Evolutionary conservation across 495 filamentous ascomycete genomes (phyloP).

Genomic region (Aspergillus ellipticus): DNA sequence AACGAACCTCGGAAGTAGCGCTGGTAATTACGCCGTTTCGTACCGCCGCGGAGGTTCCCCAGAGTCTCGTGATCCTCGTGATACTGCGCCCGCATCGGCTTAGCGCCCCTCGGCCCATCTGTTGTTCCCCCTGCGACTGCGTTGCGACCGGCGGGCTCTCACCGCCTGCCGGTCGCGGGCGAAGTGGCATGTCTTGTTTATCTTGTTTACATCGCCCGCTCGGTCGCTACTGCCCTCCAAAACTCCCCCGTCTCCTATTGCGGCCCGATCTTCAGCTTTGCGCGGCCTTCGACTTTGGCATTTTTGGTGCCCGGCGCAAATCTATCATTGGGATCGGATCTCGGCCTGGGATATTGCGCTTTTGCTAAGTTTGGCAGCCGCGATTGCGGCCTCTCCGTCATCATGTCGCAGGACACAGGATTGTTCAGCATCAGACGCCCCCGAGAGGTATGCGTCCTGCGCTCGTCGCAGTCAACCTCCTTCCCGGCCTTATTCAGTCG

Average conservation of each 20-base stretch:
- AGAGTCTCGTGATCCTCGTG: conserved; percentile 38
- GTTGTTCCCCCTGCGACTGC: conserved; percentile 19
- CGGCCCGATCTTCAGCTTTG: not conserved
- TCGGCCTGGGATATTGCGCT: not conserved
- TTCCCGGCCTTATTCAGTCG: not conserved
- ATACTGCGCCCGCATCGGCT: not conserved
- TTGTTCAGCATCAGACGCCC: conserved; percentile 71
- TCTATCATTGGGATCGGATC: not conserved
- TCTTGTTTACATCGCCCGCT: conserved; percentile 24
- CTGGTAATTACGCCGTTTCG: conserved; percentile 6
- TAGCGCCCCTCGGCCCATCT: not conserved
- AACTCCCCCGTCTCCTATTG: conserved; percentile 1
- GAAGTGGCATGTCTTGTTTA: conserved; percentile 22
- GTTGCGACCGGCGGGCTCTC: too few species aligned
- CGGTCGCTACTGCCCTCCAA: conserved; percentile 5
- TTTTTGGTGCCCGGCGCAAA: conserved; percentile 1
- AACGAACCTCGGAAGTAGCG: conserved; percentile 39
- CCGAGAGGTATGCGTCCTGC: conserved; percentile 56
- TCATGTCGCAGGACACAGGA: conserved; percentile 73
- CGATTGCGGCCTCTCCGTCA: conserved; percentile 34
- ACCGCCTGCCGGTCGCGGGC: conserved; percentile 34
- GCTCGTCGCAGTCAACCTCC: not conserved
- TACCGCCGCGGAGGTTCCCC: conserved; percentile 28
- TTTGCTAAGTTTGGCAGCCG: conserved; percentile 12
- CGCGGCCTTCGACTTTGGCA: not conserved